These are phyloP conservation scores for Malassezia brasiliensis DNA, from an alignment of 1,284 basidiomycete genomes.

Conservation along the genomic window DNA sequence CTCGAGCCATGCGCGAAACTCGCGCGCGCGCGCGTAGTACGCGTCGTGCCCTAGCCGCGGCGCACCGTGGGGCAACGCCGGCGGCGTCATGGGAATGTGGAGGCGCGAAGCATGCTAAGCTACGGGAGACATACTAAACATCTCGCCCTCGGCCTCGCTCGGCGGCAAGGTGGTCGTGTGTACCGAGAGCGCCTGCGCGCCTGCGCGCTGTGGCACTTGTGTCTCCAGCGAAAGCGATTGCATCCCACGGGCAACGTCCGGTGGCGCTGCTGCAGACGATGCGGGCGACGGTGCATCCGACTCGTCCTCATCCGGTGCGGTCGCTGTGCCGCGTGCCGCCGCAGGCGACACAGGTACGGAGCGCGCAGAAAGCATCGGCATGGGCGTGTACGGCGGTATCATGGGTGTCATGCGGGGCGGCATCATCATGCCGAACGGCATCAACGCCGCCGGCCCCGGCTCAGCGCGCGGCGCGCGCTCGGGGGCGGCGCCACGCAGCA, in stretches of 20 bases:
- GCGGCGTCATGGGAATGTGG: background rate
- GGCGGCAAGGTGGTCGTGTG: background rate
- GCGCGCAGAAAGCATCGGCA: too few relatives aligned
- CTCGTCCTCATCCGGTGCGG: too few relatives aligned
- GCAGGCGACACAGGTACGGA: too few relatives aligned
- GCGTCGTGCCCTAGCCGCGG: constrained; percentile 16
- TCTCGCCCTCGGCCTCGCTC: background rate
- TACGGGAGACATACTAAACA: constrained; percentile 19
- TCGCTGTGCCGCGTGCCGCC: too few relatives aligned
- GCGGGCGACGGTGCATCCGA: too few relatives aligned
- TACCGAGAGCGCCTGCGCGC: too few relatives aligned
- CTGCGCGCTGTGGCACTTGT: too few relatives aligned
- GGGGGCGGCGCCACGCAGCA: too few relatives aligned
- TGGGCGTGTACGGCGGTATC: background rate
- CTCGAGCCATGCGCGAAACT: constrained; percentile 33
- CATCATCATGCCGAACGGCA: background rate
- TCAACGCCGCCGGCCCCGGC: background rate
- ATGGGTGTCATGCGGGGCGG: background rate
- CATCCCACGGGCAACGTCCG: too few relatives aligned
- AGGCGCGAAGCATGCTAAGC: background rate
- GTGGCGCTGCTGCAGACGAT: too few relatives aligned
- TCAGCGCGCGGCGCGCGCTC: background rate
- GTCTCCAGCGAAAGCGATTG: too few relatives aligned
- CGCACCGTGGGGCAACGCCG: background rate
- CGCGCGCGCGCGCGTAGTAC: constrained; percentile 22